Evolutionary conservation across 176 grass and related monocot genomes (phyloP).

Genomic region (Juncus effusus): DNA sequence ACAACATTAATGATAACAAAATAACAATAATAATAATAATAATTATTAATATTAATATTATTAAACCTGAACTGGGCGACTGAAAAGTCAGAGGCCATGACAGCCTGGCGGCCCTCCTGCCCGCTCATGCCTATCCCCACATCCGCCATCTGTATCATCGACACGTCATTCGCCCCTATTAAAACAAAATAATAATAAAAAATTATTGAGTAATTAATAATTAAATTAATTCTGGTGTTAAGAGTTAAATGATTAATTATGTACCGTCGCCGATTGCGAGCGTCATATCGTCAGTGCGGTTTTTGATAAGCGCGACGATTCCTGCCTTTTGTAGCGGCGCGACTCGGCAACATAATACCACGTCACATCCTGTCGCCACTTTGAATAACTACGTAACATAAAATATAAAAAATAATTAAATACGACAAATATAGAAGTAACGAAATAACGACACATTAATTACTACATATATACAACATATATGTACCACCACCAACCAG

Average conservation of each 20-base stretch:
- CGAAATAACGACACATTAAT: no score
- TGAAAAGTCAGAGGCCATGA: slow-evolving; percentile 90
- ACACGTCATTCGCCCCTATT: slow-evolving; percentile 93
- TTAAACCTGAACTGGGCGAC: slow-evolving; percentile 69
- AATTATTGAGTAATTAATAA: slow-evolving; percentile 1
- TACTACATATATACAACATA: slow-evolving; percentile 10
- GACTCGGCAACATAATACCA: slow-evolving; percentile 84
- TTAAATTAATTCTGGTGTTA: not conserved
- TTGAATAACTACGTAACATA: slow-evolving; percentile 56
- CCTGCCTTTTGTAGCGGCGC: slow-evolving; percentile 90
- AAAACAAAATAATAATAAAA: slow-evolving; percentile 25
- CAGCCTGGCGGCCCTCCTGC: slow-evolving; percentile 81
- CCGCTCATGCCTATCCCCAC: slow-evolving; percentile 82
- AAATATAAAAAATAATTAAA: slow-evolving; percentile 3
- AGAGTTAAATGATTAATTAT: not conserved
- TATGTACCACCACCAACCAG: slow-evolving; percentile 37
- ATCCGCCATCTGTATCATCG: slow-evolving; percentile 97
- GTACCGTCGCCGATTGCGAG: slow-evolving; percentile 92
- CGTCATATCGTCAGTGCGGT: slow-evolving; percentile 85
- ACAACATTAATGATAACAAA: no score
- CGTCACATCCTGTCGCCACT: slow-evolving; percentile 56
- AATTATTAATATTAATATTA: no score
- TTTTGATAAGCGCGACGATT: slow-evolving; percentile 81
- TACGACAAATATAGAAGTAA: no score
- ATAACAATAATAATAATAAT: no score